A percentile compares a stretch with the other conserved stretches of the same genome.
These are phyloP conservation scores for Plasmodium falciparum DNA, from an alignment of 169 alveolate species.

Conservation along the genomic window DNA sequence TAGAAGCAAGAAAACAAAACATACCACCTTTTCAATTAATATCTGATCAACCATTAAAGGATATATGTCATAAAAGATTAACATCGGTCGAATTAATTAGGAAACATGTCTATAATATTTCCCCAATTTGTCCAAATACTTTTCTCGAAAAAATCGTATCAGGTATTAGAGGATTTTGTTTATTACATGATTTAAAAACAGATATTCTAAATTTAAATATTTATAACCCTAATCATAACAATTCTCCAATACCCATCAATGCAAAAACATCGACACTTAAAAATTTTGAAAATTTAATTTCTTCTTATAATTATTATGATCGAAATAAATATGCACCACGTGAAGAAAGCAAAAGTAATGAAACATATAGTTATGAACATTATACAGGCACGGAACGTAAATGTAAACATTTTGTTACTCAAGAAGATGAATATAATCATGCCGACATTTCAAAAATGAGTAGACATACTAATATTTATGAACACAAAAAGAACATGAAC, in stretches of 20 bases:
- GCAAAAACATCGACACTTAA: background rate
- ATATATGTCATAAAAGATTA: constrained; percentile 62
- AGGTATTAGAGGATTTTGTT: constrained; percentile 71
- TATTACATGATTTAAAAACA: constrained; percentile 55
- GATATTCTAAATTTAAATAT: constrained; percentile 13
- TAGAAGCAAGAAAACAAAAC: constrained; percentile 76
- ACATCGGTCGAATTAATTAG: constrained; percentile 48
- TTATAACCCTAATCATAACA: constrained; percentile 3
- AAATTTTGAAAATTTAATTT: constrained; percentile 21
- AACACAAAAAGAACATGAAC: no score
- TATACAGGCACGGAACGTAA: no score
- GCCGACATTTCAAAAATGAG: no score
- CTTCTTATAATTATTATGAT: constrained; percentile 34
- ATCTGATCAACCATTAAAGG: constrained; percentile 74
- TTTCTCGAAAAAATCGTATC: constrained; percentile 58
- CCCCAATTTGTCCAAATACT: constrained; percentile 64
- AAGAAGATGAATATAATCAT: no score
- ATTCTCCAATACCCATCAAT: background rate
- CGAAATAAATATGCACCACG: background rate
- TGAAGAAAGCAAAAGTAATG: background rate
- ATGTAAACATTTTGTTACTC: no score
- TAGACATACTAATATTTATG: no score
- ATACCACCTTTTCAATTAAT: constrained; percentile 77
- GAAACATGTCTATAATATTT: constrained; percentile 63
- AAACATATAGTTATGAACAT: no score